These are phyloP conservation scores for Balamuthia mandrillaris DNA, from an alignment of 208 protist genomes.

Conservation along the genomic window DNA sequence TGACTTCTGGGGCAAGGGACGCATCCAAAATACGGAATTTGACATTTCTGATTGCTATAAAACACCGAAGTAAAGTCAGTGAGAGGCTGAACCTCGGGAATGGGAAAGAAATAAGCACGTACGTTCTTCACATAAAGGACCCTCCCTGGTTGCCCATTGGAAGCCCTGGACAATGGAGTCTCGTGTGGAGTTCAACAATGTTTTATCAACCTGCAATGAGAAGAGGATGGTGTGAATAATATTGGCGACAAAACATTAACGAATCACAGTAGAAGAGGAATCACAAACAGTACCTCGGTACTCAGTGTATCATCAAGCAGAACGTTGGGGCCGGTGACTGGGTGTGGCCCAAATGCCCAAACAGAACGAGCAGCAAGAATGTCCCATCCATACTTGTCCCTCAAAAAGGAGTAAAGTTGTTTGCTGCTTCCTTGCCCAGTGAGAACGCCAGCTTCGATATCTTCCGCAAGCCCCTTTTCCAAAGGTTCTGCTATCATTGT, in stretches of 20 bases:
- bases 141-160: conserved; percentile 86
- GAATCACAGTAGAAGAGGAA: too few relatives aligned
- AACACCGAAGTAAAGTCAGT: neutral
- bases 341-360: conserved; percentile 85
- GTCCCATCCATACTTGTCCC: conserved; percentile 90
- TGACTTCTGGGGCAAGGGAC: conserved; percentile 66
- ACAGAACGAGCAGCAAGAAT: conserved; percentile 87
- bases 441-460: conserved; percentile 74
- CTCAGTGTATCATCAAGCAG: conserved; percentile 95
- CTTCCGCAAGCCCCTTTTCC: conserved; percentile 78
- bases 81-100: neutral
- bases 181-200: conserved; percentile 53
- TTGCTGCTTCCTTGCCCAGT: conserved; percentile 48
- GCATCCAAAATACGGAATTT: conserved; percentile 83
- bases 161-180: conserved; percentile 83
- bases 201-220: conserved; percentile 57
- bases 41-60: conserved; percentile 81
- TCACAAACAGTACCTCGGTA: conserved; percentile 60
- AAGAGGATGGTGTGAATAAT: too few relatives aligned
- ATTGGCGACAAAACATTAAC: too few relatives aligned
- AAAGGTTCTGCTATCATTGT: conserved; percentile 87
- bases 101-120: conserved; percentile 22
- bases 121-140: conserved; percentile 95
- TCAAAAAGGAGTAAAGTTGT: conserved; percentile 64
- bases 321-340: conserved; percentile 85